phyloP scores from a whole-genome alignment of 2,329 filamentous ascomycete species.

The Hypoxylon sp. region DNA sequence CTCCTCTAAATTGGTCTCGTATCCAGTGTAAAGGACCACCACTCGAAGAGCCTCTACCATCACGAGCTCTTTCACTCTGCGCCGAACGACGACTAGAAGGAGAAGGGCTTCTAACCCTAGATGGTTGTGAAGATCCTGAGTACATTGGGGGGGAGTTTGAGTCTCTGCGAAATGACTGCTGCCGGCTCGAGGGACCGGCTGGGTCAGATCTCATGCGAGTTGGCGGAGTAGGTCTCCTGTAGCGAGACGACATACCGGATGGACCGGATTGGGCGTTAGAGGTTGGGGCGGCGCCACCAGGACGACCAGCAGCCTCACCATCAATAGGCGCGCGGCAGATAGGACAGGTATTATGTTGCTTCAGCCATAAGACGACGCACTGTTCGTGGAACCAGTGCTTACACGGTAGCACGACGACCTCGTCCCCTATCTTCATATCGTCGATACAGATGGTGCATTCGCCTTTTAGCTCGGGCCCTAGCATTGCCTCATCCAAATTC shows the following conservation, averaged over 20 bases:
- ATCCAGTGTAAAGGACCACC: conserved; percentile 63
- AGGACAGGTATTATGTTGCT: conserved; percentile 93
- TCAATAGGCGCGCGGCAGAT: conserved; percentile 78
- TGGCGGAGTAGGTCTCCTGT: conserved; percentile 37
- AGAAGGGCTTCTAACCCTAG: conserved; percentile 51
- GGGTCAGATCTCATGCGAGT: conserved; percentile 47
- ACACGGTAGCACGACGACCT: conserved; percentile 85
- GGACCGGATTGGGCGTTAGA: conserved; percentile 29
- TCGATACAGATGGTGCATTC: conserved; percentile 98
- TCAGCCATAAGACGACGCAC: conserved; percentile 87
- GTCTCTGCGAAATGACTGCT: conserved; percentile 42
- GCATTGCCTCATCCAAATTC: conserved; percentile 77
- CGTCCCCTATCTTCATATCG: conserved; percentile 78
- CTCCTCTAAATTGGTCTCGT: conserved; percentile 58
- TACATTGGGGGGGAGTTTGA: conserved; percentile 51
- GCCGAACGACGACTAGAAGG: conserved; percentile 47
- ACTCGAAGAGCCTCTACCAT: conserved; percentile 55
- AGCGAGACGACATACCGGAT: conserved; percentile 41
- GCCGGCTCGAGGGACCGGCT: conserved; percentile 34
- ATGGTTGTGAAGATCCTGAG: conserved; percentile 38
- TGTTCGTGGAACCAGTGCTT: conserved; percentile 93
- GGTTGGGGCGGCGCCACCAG: conserved; percentile 34
- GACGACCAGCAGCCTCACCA: conserved; percentile 51
- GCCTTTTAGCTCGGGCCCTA: conserved; percentile 75
- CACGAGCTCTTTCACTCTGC: conserved; percentile 53